A percentile compares a stretch with the other conserved stretches of the same genome.
Conservation (phyloP, 2,329 filamentous ascomycete genomes). For the Aspergillus flavus region DNA sequence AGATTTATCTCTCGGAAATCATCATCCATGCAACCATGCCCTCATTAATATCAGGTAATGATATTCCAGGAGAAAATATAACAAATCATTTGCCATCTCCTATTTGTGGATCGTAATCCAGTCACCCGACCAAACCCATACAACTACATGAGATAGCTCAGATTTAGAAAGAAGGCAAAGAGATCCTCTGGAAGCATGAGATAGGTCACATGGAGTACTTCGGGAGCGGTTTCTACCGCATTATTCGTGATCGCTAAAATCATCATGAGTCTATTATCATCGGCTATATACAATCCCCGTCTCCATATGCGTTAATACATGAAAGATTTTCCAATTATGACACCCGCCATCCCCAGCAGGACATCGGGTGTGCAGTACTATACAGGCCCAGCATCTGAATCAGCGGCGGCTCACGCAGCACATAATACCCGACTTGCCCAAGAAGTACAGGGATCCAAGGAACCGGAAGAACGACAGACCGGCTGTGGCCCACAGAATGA, state of each 20-base stretch:
- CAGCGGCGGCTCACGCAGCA: constrained; percentile 63
- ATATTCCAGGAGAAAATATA: not conserved
- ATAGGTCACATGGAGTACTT: not conserved
- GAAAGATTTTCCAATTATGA: constrained; percentile 4
- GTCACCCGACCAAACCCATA: not conserved
- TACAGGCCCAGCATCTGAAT: not conserved
- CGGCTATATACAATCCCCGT: constrained; percentile 5
- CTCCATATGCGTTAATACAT: constrained; percentile 6
- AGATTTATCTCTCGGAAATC: not conserved
- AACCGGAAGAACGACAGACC: constrained; percentile 83
- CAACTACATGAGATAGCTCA: not conserved
- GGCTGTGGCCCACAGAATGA: constrained; percentile 87
- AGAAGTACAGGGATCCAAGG: constrained; percentile 89
- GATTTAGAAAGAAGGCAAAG: not conserved
- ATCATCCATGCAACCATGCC: not conserved
- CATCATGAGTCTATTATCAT: constrained; percentile 7
- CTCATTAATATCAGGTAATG: not conserved
- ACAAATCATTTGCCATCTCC: not conserved
- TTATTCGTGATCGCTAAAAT: not conserved
- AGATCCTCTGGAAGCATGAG: not conserved
- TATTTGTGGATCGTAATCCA: not conserved
- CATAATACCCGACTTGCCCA: constrained; percentile 91
- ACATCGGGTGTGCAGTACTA: not conserved
- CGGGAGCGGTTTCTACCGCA: not conserved
- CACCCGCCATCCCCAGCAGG: not conserved